A percentile compares a stretch with the other conserved stretches of the same genome.
Evolutionary conservation across 306 rosid genomes (phyloP).

Genomic region (Luffa acutangula): DNA sequence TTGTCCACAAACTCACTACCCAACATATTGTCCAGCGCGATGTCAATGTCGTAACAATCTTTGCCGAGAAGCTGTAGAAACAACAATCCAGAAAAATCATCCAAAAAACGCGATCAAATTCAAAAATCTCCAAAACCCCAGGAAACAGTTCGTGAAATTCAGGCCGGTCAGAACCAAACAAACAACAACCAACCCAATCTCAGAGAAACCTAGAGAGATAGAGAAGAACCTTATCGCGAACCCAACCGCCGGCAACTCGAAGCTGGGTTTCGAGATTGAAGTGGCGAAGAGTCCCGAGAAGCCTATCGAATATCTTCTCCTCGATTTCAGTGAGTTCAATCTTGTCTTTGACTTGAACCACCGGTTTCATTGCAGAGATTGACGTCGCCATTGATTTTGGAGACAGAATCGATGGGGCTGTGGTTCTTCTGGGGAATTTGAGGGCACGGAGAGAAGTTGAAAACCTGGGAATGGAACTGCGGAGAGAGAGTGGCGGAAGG

Average conservation of each 20-base stretch:
- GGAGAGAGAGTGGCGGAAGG: neutral
- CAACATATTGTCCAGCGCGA: slow-evolving; percentile 82
- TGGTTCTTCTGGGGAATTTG: slow-evolving; percentile 21
- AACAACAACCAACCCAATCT: neutral
- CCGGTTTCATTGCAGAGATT: neutral
- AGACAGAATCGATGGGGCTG: slow-evolving; percentile 19
- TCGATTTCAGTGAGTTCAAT: slow-evolving; percentile 50
- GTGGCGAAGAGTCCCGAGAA: slow-evolving; percentile 52
- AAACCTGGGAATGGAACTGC: neutral
- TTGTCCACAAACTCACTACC: slow-evolving; percentile 76
- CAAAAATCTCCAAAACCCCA: neutral
- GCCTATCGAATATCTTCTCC: slow-evolving; percentile 57
- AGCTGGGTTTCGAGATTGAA: slow-evolving; percentile 58
- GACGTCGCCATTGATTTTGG: slow-evolving; percentile 22
- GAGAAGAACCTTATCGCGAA: slow-evolving; percentile 66
- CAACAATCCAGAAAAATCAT: neutral
- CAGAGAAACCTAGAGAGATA: neutral
- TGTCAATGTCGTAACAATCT: slow-evolving; percentile 84
- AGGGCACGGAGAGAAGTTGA: slow-evolving; percentile 12
- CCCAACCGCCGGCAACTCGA: slow-evolving; percentile 99
- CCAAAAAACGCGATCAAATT: neutral
- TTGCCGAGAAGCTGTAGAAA: slow-evolving; percentile 69
- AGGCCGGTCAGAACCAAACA: neutral
- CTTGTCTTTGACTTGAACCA: slow-evolving; percentile 34
- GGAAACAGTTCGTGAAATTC: neutral